These are phyloP conservation scores for Sanghuangporus sanghuang DNA, from an alignment of 1,284 basidiomycete genomes.

Conservation along the genomic window DNA sequence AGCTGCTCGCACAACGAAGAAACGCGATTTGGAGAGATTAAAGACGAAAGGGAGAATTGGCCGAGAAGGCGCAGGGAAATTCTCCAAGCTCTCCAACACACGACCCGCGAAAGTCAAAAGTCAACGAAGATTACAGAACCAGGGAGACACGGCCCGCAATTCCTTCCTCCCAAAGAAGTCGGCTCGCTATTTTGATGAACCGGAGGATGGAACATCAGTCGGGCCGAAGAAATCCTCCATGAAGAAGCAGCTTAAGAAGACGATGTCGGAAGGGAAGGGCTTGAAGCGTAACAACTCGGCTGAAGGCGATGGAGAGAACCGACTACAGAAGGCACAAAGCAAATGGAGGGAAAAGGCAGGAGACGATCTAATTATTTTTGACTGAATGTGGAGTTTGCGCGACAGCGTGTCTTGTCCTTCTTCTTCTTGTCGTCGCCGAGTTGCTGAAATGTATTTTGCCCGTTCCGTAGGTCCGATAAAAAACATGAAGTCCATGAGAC, in stretches of 20 bases:
- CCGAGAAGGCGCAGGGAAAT: background rate
- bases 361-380: conserved; percentile 15
- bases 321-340: background rate
- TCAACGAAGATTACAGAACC: background rate
- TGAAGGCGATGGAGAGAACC: background rate
- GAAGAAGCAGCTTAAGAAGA: background rate
- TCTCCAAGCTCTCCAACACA: background rate
- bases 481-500: background rate
- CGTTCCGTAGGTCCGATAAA: background rate
- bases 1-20: background rate
- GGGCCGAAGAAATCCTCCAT: background rate
- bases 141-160: background rate
- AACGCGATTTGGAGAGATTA: background rate
- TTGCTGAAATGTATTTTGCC: background rate
- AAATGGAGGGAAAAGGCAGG: conserved; percentile 13
- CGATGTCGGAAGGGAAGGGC: background rate
- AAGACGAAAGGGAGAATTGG: background rate
- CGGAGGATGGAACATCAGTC: background rate
- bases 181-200: background rate
- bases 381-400: background rate
- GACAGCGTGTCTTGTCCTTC: background rate
- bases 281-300: background rate
- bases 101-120: background rate
- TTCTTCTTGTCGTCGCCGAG: background rate
- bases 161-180: background rate